Evolutionary conservation across 257 asterid genomes (phyloP).

Genomic region (Lycium barbarum): DNA sequence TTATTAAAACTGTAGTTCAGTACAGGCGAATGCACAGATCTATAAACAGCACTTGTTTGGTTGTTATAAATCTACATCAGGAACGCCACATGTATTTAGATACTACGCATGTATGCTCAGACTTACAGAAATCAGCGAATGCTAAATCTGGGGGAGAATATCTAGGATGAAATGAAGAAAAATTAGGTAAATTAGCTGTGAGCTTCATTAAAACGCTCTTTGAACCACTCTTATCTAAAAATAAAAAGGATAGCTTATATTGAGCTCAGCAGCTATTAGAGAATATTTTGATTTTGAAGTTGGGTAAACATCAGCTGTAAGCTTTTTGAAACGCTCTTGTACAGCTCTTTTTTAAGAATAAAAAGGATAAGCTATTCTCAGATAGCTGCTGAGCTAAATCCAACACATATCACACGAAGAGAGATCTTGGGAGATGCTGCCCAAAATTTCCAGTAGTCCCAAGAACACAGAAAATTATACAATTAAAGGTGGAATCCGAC

Average conservation of each 20-base stretch:
- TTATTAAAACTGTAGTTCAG: constrained; percentile 33
- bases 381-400: not conserved
- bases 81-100: not conserved
- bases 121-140: not conserved
- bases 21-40: not conserved
- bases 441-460: not conserved
- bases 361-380: not conserved
- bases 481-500: not conserved
- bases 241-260: too few relatives aligned
- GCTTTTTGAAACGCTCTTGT: too few relatives aligned
- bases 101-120: not conserved
- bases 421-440: not conserved
- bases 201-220: not conserved
- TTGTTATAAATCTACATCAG: not conserved
- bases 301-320: too few relatives aligned
- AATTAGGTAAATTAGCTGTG: not conserved
- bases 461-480: too few relatives aligned
- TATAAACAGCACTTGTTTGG: not conserved
- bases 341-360: not conserved
- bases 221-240: not conserved
- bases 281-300: too few relatives aligned
- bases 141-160: not conserved
- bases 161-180: not conserved
- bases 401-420: not conserved
- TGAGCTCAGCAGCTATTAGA: too few relatives aligned